Evolutionary conservation across 1,139 yeast genomes (phyloP).

Genomic region (Sugiyamaella pinicola): DNA sequence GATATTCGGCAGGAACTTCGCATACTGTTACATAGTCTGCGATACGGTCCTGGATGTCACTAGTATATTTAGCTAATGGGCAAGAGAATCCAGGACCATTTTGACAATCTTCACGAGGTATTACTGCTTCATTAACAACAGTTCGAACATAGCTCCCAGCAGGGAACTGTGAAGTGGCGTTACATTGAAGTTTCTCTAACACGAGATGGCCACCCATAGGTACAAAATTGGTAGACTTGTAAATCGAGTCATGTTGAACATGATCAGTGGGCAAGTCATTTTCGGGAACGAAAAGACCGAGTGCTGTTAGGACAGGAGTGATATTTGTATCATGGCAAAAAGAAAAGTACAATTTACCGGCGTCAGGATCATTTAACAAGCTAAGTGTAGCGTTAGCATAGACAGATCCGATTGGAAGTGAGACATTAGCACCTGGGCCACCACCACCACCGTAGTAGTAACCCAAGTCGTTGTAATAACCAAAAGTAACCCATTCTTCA

Average conservation of each 20-base stretch:
- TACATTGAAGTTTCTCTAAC: slow-evolving; percentile 54
- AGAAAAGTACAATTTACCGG: slow-evolving; percentile 45
- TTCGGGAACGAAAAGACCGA: slow-evolving; percentile 49
- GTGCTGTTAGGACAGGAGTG: slow-evolving; percentile 52
- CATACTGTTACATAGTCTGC: slow-evolving; percentile 33
- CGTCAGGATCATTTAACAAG: slow-evolving; percentile 44
- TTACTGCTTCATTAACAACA: slow-evolving; percentile 61
- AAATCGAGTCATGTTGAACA: slow-evolving; percentile 48
- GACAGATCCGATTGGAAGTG: slow-evolving; percentile 52
- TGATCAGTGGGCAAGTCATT: slow-evolving; percentile 43
- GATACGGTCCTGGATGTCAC: slow-evolving; percentile 25
- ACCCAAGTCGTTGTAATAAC: slow-evolving; percentile 50
- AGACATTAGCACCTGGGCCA: slow-evolving; percentile 46
- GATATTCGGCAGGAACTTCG: slow-evolving; percentile 33
- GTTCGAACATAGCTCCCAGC: slow-evolving; percentile 51
- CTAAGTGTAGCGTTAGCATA: slow-evolving; percentile 53
- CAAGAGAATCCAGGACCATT: slow-evolving; percentile 67
- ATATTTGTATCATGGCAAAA: slow-evolving; percentile 66
- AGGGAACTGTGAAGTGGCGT: slow-evolving; percentile 14
- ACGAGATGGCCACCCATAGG: slow-evolving; percentile 63
- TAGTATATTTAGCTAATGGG: slow-evolving; percentile 47
- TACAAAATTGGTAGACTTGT: slow-evolving; percentile 50
- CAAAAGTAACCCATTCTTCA: slow-evolving; percentile 55
- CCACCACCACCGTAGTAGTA: slow-evolving; percentile 61
- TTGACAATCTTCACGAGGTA: slow-evolving; percentile 52